Percentiles rank a stretch among this genome's conserved stretches.
These are phyloP conservation scores for Agroathelia rolfsii DNA, from an alignment of 1,284 basidiomycete genomes.

Conservation along the genomic window DNA sequence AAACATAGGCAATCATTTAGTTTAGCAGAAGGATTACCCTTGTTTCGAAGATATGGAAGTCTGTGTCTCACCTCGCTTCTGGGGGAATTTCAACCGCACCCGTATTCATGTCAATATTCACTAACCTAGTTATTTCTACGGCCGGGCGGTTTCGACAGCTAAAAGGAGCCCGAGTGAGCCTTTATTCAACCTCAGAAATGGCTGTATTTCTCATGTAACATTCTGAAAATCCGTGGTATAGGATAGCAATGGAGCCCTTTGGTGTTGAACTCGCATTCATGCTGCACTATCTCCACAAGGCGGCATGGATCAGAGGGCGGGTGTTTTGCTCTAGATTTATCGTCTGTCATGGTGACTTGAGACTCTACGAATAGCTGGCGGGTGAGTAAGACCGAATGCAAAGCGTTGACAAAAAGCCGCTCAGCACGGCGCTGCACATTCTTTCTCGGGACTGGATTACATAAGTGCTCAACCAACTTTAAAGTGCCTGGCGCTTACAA, in stretches of 20 bases:
- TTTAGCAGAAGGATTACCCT: slow-evolving; percentile 1
- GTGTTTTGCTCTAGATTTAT: too few species aligned
- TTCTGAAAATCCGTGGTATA: slow-evolving; percentile 57
- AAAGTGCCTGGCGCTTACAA: too few species aligned
- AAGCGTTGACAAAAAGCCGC: too few species aligned
- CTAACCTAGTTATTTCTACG: slow-evolving; percentile 58
- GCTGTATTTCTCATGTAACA: slow-evolving; percentile 40
- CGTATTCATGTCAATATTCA: slow-evolving; percentile 46
- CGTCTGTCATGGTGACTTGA: too few species aligned
- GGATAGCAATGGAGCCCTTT: slow-evolving; percentile 49
- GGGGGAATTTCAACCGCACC: slow-evolving; percentile 52
- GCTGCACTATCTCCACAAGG: slow-evolving; percentile 65
- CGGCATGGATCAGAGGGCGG: slow-evolving; percentile 30
- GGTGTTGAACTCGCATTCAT: slow-evolving; percentile 40
- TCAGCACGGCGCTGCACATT: too few species aligned
- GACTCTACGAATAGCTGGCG: too few species aligned
- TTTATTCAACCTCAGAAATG: slow-evolving; percentile 3
- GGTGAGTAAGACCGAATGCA: too few species aligned
- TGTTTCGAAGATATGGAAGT: slow-evolving; percentile 3
- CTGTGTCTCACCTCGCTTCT: slow-evolving; percentile 29
- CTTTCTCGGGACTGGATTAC: too few species aligned
- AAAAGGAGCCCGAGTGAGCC: slow-evolving; percentile 8
- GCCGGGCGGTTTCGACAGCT: slow-evolving; percentile 57
- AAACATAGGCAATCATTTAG: slow-evolving; percentile 8
- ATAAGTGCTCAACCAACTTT: too few species aligned